phyloP scores from a whole-genome alignment of 2,329 filamentous ascomycete genomes.

The Chalaropsis thielavioides region DNA sequence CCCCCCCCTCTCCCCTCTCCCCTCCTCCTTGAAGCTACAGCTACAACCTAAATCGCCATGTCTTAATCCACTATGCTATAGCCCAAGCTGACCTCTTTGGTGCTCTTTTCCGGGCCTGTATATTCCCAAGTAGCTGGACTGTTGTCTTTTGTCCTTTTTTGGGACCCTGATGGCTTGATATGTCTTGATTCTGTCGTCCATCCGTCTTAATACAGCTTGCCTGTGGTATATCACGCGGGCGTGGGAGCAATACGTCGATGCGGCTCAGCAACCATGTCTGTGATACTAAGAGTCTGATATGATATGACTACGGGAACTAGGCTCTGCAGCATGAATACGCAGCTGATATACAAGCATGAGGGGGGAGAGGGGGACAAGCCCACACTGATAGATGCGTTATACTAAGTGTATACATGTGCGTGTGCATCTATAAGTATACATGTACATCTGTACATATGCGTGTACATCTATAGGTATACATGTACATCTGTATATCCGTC shows the following conservation, averaged over 20 bases:
- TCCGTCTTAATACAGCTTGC: background rate
- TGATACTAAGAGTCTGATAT: background rate
- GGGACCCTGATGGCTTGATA: too few species aligned
- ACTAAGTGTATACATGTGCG: too few species aligned
- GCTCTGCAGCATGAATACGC: background rate
- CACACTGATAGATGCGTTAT: background rate
- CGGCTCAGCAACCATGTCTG: background rate
- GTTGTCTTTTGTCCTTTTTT: background rate
- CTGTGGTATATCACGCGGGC: background rate
- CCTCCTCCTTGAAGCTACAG: background rate
- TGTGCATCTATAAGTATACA: too few species aligned
- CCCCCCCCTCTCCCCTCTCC: too few species aligned
- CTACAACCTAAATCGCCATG: slow-evolving; percentile 1
- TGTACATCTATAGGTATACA: background rate
- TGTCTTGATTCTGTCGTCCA: background rate
- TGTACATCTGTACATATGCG: background rate
- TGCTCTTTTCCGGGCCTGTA: background rate
- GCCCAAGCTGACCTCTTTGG: background rate
- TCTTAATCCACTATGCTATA: background rate
- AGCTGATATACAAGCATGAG: background rate
- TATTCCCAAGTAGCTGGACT: background rate
- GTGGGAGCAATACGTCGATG: background rate
- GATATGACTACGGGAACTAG: background rate
- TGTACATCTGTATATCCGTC: background rate
- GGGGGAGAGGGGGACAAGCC: background rate